phyloP scores from a whole-genome alignment of 495 filamentous ascomycete species.

The Neurospora hispaniola region DNA sequence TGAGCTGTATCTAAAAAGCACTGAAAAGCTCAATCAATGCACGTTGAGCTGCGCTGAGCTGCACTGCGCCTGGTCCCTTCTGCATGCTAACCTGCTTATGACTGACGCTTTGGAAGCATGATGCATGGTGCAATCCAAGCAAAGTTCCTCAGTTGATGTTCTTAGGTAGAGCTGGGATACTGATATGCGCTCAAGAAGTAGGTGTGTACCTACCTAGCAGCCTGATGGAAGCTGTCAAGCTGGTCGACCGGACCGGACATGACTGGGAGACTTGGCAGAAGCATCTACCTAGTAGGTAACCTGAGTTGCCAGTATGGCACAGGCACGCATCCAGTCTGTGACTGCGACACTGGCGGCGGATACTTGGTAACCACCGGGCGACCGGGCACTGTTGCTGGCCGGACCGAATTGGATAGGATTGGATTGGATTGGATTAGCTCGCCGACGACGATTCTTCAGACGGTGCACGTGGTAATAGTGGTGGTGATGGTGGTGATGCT shows the following conservation, averaged over 20 bases:
- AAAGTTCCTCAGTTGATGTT: neutral
- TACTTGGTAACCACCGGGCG: neutral
- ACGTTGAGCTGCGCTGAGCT: neutral
- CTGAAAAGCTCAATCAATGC: neutral
- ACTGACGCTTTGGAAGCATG: neutral
- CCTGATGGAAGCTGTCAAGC: neutral
- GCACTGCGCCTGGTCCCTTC: neutral
- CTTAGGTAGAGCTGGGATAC: too few relatives aligned
- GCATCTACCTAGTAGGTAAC: neutral
- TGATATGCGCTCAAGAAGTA: too few relatives aligned
- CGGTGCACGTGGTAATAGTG: neutral
- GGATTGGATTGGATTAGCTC: neutral
- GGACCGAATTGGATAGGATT: neutral
- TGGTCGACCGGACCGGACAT: neutral
- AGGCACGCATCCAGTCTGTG: neutral
- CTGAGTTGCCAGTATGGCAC: neutral
- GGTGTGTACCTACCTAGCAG: neutral
- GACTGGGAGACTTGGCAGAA: neutral
- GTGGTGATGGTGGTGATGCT: too few relatives aligned
- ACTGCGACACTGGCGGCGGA: neutral
- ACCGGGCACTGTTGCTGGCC: neutral
- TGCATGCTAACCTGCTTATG: neutral
- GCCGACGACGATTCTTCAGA: neutral
- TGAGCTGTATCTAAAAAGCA: neutral
- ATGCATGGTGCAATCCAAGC: neutral